Evolutionary conservation across 1,284 basidiomycete genomes (phyloP).

Genomic region (Fomitiporia mediterranea): DNA sequence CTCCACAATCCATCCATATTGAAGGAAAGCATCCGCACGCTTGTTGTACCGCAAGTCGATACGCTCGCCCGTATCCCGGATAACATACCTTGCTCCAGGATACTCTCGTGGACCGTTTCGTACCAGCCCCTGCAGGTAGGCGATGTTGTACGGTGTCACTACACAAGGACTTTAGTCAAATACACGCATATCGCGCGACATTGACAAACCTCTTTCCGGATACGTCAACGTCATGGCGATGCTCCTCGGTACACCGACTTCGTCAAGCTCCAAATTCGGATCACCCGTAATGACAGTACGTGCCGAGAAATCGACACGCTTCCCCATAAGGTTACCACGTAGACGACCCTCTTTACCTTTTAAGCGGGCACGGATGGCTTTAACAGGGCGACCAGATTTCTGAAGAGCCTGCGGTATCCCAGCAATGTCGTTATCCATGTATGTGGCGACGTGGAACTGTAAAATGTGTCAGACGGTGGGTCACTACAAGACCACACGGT

Average conservation of each 20-base stretch:
- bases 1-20: conserved; percentile 99
- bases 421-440: conserved; percentile 99
- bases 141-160: conserved; percentile 98
- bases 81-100: conserved; percentile 96
- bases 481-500: conserved; percentile 7
- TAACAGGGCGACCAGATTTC: conserved; percentile 96
- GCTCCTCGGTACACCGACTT: conserved; percentile 96
- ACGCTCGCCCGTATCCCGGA: conserved; percentile 96
- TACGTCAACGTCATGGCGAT: conserved; percentile 99
- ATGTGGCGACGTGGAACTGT: conserved; percentile 96
- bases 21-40: conserved; percentile 94
- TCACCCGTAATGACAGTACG: conserved; percentile 99
- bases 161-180: conserved; percentile 5
- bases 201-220: conserved; percentile 81
- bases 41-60: conserved; percentile 98
- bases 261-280: conserved; percentile 93
- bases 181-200: background rate
- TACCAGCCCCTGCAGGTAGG: conserved; percentile 93
- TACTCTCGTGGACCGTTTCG: conserved; percentile 94
- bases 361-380: conserved; percentile 95
- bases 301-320: conserved; percentile 99
- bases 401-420: conserved; percentile 97
- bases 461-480: conserved; percentile 14
- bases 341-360: conserved; percentile 99
- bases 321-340: conserved; percentile 98